phyloP scores from a whole-genome alignment of 148 eudicot species.

The Chenopodium formosanum region DNA sequence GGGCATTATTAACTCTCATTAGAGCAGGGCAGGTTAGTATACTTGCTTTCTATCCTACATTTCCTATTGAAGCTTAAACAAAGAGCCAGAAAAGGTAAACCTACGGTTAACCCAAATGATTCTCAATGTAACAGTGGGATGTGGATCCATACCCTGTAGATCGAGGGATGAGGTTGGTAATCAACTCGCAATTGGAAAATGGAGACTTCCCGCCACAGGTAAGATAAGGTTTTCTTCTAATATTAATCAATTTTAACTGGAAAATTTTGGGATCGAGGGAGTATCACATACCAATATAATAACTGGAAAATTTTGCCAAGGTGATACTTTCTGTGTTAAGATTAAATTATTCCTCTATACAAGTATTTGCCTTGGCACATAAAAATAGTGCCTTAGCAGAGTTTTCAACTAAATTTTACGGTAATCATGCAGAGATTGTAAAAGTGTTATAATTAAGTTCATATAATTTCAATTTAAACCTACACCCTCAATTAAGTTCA shows the following conservation, averaged over 20 bases:
- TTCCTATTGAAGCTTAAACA: background rate
- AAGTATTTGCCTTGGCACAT: no score
- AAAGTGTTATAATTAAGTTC: background rate
- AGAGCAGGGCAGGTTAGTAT: constrained; percentile 59
- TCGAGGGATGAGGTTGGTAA: constrained; percentile 41
- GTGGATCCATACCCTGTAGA: constrained; percentile 47
- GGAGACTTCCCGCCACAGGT: constrained; percentile 72
- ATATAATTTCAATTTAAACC: background rate
- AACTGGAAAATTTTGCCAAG: no score
- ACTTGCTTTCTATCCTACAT: background rate
- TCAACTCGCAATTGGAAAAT: constrained; percentile 52
- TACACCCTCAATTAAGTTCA: background rate
- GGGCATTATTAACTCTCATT: constrained; percentile 69
- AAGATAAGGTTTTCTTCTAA: background rate
- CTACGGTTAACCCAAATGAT: background rate
- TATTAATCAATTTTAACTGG: no score
- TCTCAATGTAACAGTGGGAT: constrained; percentile 32
- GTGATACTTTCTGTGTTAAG: no score
- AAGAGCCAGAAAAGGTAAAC: background rate
- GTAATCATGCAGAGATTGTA: background rate
- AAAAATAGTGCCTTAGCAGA: no score
- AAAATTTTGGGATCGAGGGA: no score
- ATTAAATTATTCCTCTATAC: no score
- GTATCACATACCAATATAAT: no score
- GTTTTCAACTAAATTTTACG: no score